These are phyloP conservation scores for Aspergillus nomiae DNA, from an alignment of 2,329 filamentous ascomycete species.

Conservation along the genomic window DNA sequence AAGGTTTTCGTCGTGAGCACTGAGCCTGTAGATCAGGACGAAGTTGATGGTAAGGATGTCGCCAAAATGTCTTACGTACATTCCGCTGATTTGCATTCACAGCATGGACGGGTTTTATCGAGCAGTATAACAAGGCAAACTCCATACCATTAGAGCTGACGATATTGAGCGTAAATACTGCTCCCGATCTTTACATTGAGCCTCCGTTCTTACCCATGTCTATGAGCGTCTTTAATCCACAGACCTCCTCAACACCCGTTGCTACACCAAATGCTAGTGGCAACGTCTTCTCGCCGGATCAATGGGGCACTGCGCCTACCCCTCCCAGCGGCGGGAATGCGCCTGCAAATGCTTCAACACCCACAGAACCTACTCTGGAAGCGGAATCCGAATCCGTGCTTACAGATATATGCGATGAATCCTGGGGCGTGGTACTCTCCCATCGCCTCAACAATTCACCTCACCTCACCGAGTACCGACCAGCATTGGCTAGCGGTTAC, in stretches of 20 bases:
- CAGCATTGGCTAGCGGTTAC: conserved; percentile 49
- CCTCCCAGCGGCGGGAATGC: conserved; percentile 32
- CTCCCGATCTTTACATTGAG: conserved; percentile 39
- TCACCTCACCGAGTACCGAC: conserved; percentile 44
- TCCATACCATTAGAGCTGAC: conserved; percentile 37
- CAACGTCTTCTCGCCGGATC: conserved; percentile 45
- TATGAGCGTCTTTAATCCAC: conserved; percentile 34
- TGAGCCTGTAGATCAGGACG: conserved; percentile 54
- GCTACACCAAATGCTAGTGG: conserved; percentile 41
- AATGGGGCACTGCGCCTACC: conserved; percentile 43
- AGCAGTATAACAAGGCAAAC: conserved; percentile 41
- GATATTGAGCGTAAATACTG: conserved; percentile 37
- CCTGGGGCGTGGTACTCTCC: conserved; percentile 59
- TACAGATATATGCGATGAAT: conserved; percentile 61
- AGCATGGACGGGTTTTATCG: conserved; percentile 42
- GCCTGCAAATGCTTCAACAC: conserved; percentile 40
- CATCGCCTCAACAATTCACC: conserved; percentile 48
- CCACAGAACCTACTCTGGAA: conserved; percentile 40
- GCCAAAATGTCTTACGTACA: background rate
- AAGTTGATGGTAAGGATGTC: conserved; percentile 48
- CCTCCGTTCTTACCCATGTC: conserved; percentile 35
- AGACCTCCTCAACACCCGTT: conserved; percentile 39
- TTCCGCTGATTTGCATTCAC: conserved; percentile 21
- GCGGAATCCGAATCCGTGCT: conserved; percentile 59
- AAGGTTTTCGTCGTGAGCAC: conserved; percentile 57